Percentiles rank a stretch among this genome's conserved stretches.
These are phyloP conservation scores for Xerocomus spinulosus DNA, from an alignment of 768 basidiomycete genomes.

Conservation along the genomic window DNA sequence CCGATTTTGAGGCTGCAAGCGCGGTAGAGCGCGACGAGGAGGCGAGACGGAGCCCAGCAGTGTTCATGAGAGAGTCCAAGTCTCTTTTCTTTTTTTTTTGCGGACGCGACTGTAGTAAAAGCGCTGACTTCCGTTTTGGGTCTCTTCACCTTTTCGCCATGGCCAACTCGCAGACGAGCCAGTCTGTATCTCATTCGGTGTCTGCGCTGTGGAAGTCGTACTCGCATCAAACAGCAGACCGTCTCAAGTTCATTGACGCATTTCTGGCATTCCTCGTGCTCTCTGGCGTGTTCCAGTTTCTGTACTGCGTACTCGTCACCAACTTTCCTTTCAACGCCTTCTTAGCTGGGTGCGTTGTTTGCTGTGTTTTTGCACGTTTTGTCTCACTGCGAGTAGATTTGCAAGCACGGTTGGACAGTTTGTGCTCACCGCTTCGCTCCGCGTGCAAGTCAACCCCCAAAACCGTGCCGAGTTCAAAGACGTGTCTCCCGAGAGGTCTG, in stretches of 20 bases:
- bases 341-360: conserved; percentile 73
- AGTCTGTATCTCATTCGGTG: conserved; percentile 32
- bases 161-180: conserved; percentile 34
- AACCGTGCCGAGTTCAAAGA: conserved; percentile 82
- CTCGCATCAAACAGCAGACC: conserved; percentile 66
- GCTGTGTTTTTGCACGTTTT: background rate
- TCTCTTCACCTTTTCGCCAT: conserved; percentile 23
- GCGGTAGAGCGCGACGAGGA: conserved; percentile 17
- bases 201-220: conserved; percentile 74
- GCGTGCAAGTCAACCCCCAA: conserved; percentile 86
- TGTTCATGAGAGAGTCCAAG: conserved; percentile 17
- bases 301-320: conserved; percentile 86
- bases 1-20: conserved; percentile 14
- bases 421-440: conserved; percentile 86
- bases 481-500: conserved; percentile 90
- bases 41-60: conserved; percentile 17
- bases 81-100: conserved; percentile 5
- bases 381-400: conserved; percentile 54
- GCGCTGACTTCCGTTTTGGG: conserved; percentile 13
- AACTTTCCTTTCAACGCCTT: conserved; percentile 98
- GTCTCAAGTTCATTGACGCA: conserved; percentile 90
- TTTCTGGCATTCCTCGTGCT: conserved; percentile 92
- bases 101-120: background rate
- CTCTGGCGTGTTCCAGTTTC: conserved; percentile 85
- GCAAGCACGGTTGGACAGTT: conserved; percentile 94